Conservation (phyloP, 2,329 filamentous ascomycete species). For the Ascocoryne sarcoides region DNA sequence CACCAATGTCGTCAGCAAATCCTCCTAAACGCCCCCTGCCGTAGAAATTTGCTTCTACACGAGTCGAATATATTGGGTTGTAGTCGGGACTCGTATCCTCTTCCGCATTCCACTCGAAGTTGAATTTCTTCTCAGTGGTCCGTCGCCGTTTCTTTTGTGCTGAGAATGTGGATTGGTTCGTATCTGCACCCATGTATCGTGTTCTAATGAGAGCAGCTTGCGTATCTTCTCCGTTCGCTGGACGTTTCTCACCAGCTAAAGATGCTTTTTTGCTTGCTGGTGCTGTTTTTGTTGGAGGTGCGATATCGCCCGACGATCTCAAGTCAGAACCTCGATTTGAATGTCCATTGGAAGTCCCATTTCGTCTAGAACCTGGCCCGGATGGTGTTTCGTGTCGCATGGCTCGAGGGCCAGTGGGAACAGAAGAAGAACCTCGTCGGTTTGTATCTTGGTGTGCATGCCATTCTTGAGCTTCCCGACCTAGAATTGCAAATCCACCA, state of each 20-base stretch:
- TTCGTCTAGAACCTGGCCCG: constrained; percentile 32
- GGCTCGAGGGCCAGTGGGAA: constrained; percentile 66
- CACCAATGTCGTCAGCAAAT: constrained; percentile 50
- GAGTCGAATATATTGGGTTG: constrained; percentile 69
- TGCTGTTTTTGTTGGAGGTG: constrained; percentile 25
- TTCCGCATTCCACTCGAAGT: constrained; percentile 94
- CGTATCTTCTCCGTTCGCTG: constrained; percentile 44
- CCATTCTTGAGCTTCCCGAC: constrained; percentile 7
- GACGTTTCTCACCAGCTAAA: constrained; percentile 30
- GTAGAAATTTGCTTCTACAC: constrained; percentile 59
- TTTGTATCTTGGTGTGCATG: constrained; percentile 17
- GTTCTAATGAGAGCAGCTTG: constrained; percentile 69
- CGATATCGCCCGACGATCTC: constrained; percentile 16
- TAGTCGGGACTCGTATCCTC: constrained; percentile 85
- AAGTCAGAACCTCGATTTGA: too few relatives aligned
- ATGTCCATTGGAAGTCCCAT: constrained; percentile 13
- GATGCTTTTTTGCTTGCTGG: constrained; percentile 23
- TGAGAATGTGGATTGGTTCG: constrained; percentile 80
- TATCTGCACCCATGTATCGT: constrained; percentile 85
- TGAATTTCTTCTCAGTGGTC: constrained; percentile 95
- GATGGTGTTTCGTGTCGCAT: constrained; percentile 47
- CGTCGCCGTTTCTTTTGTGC: constrained; percentile 92
- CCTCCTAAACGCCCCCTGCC: constrained; percentile 60
- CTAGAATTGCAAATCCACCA: constrained; percentile 15
- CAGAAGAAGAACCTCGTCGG: constrained; percentile 24